phyloP scores from a whole-genome alignment of 179 eudicot species.

The Monotropa hypopitys region DNA sequence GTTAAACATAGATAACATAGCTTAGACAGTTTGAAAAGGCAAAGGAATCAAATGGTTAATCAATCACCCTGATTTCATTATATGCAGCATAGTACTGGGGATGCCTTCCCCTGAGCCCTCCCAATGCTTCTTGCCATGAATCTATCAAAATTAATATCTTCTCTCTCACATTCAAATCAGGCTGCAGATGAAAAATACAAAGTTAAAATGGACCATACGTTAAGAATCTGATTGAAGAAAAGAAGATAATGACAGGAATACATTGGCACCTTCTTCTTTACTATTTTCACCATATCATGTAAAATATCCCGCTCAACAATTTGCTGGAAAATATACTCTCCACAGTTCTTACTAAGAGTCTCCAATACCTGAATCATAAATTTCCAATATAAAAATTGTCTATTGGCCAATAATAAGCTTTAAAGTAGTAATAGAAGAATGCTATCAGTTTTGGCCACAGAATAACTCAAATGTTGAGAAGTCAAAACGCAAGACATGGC shows the following conservation, averaged over 20 bases:
- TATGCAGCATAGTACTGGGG: slow-evolving; percentile 79
- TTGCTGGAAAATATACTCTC: slow-evolving; percentile 61
- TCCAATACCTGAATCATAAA: slow-evolving; percentile 56
- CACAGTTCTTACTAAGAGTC: slow-evolving; percentile 84
- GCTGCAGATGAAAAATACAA: slow-evolving; percentile 35
- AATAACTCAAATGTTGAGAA: background rate
- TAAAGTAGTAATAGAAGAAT: background rate
- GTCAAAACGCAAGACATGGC: background rate
- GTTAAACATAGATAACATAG: background rate
- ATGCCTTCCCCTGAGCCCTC: slow-evolving; percentile 63
- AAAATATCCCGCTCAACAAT: slow-evolving; percentile 86
- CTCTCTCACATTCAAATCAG: slow-evolving; percentile 80
- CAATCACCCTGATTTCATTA: slow-evolving; percentile 75
- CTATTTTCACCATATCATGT: slow-evolving; percentile 91
- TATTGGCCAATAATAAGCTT: background rate
- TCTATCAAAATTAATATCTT: slow-evolving; percentile 67
- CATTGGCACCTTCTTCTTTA: slow-evolving; percentile 65
- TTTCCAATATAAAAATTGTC: background rate
- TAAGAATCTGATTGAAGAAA: background rate
- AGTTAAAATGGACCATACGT: slow-evolving; percentile 6
- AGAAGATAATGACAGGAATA: background rate
- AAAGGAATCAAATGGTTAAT: background rate
- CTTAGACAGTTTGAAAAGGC: background rate
- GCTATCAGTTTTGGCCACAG: background rate
- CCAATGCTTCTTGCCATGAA: slow-evolving; percentile 94